Evolutionary conservation across 1,284 basidiomycete species (phyloP), one percentile per base, ranked within the genome.

Genomic region (Ceratobasidium sp.): DNA sequence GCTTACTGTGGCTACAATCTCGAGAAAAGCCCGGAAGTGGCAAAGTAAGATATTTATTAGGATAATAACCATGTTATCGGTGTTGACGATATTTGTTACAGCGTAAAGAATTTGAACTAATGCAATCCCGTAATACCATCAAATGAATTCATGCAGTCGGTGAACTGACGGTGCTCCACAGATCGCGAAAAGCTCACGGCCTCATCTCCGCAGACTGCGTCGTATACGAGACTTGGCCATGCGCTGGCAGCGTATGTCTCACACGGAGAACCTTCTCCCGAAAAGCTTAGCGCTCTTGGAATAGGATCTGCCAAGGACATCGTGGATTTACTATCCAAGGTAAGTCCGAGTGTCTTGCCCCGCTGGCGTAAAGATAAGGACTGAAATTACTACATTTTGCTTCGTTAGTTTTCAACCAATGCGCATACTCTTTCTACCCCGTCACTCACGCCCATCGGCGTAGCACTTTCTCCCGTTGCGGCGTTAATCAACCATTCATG

Each of bases 401-500:
- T 37, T 0, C 77, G 62, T 11, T 80, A 97, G 94, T 95, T 97
- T 82, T 88, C 89, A 8, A 92, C 93, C 4, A 99, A 98, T 82
- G 92, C 96, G 0, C 95, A 98, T 82, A 92, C 95, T 0, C 86
- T 97, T 13, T 91, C 94, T 0, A 89, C 91, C 0, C 90, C 93
- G 0, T 87, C 91, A 2, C 85, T 97, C 9, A 88, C 89, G 0
- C 92, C 95, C 0, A 86, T 98, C 57, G 97, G 97, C 17, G 90
- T 92, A 1, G 90, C 91, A 40, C 87, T 97, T 34, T 93, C 94
- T 0, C 95, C 96, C 0, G 80, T 89, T 0, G 86, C 92, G 11
- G 95, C 96, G 0, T 86, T 98, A 43, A 88, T 94, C 79, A 99
- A 98, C 81, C 97, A 99, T 82, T 94, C 95, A 0, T 99, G 97